Conservation (phyloP, 768 basidiomycete genomes). For the Collybiopsis confluens region DNA sequence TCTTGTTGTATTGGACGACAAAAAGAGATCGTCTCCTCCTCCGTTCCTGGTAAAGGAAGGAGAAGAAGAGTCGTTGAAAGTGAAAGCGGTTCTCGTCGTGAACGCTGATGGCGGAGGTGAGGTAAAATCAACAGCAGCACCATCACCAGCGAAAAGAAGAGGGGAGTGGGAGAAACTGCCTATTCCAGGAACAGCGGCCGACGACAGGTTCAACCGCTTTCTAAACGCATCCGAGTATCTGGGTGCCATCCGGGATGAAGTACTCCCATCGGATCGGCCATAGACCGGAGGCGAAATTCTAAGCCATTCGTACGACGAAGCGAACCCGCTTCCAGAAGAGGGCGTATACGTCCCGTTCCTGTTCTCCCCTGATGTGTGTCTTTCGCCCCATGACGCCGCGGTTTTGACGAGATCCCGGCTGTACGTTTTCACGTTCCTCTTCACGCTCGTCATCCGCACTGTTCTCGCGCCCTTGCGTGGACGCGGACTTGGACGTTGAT, state of each 20-base stretch:
- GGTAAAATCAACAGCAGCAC: slow-evolving; percentile 31
- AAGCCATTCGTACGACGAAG: slow-evolving; percentile 71
- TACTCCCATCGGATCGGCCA: slow-evolving; percentile 28
- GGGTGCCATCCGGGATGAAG: slow-evolving; percentile 36
- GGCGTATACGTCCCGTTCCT: slow-evolving; percentile 10
- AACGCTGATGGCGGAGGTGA: slow-evolving; percentile 1
- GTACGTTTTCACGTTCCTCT: slow-evolving; percentile 84
- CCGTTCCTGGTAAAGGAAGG: no score
- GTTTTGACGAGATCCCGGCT: slow-evolving; percentile 78
- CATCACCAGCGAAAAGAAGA: no score
- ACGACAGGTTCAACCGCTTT: slow-evolving; percentile 70
- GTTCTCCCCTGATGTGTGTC: neutral
- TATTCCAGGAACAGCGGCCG: slow-evolving; percentile 53
- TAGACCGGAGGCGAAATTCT: slow-evolving; percentile 57
- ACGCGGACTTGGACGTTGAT: slow-evolving; percentile 48
- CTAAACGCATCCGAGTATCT: slow-evolving; percentile 73
- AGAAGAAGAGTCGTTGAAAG: neutral
- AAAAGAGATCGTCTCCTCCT: neutral
- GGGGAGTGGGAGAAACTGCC: slow-evolving; percentile 15
- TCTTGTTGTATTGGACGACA: neutral
- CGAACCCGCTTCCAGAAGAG: slow-evolving; percentile 39
- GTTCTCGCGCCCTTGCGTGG: slow-evolving; percentile 73
- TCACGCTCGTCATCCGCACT: slow-evolving; percentile 71
- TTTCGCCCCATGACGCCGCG: slow-evolving; percentile 39
- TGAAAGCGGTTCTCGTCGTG: neutral